Base-by-base conservation (phyloP, 2,329 filamentous ascomycete genomes). In the Colletotrichum caudatum region DNA sequence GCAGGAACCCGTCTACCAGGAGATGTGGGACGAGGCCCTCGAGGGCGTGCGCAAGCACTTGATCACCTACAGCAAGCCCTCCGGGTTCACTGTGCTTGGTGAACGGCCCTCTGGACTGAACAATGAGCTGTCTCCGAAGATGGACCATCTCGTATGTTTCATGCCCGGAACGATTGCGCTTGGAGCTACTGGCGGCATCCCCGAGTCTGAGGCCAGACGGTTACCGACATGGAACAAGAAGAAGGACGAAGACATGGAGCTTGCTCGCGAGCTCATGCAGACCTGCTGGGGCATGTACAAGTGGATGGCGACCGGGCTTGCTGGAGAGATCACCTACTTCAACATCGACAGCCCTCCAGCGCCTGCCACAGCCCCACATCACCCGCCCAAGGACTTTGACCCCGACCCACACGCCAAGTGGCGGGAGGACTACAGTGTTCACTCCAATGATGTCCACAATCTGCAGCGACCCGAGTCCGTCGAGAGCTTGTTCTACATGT, bases 281-380 rank as follows among this genome's bases (percentile, higher is more conserved):
- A 98, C 96, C 1, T 99, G 96, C 86, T 98, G 95, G 93, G 95
- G 93, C 78, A 99, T 97, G 90, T 99, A 99, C 84, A 93, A 94
- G 79, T 91, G 87, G 76, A 98, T 95, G 78, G 89, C 91, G 11
- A 98, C 96, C 0, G 95, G 95, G 0, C 89, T 99, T n/a, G 95
- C 96, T 0, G 91, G 93, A 0, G 96, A 99, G 82, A 99, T 99
- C 77, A 93, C 94, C 0, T 93, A 97, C 82, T 99, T 99, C 82
- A 87, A 93, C 65, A 87, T 97, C 66, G 87, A 90, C 76, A 84
- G 90, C 41, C 92, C 92, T 2, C 92, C 94, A 4, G 84, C 88
- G 33, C 86, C 90, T 74, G 89, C 89, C 76, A 86, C 88, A 35
- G 86, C 86, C 35, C 78, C 84, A 75, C 68, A 90, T 80, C 77